Percentiles rank a stretch among this genome's conserved stretches.
Evolutionary conservation across 495 filamentous ascomycete genomes (phyloP).

Genomic region (Bacidia rubella): DNA sequence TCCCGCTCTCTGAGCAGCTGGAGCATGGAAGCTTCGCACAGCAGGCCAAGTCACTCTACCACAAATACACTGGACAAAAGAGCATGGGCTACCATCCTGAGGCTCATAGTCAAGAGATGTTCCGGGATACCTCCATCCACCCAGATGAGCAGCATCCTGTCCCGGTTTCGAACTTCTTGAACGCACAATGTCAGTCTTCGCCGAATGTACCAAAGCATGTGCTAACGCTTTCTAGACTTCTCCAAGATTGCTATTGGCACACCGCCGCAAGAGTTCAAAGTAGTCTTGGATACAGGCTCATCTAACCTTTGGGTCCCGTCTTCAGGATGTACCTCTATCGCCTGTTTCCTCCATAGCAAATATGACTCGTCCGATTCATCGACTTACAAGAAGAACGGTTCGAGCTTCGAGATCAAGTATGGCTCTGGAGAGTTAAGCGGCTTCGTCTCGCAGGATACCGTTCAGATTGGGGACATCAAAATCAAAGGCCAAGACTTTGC

Average conservation of each 20-base stretch:
- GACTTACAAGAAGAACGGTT: conserved; percentile 88
- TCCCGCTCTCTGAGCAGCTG: conserved; percentile 83
- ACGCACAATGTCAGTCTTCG: conserved; percentile 77
- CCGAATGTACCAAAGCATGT: background rate
- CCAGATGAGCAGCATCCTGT: conserved; percentile 57
- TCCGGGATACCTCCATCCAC: conserved; percentile 59
- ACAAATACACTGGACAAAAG: conserved; percentile 48
- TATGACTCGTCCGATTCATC: conserved; percentile 86
- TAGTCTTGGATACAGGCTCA: conserved; percentile 95
- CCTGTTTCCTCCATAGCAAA: conserved; percentile 94
- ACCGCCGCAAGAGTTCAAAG: conserved; percentile 92
- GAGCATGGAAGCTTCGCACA: conserved; percentile 62
- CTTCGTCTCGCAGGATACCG: conserved; percentile 74
- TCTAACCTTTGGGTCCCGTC: conserved; percentile 99
- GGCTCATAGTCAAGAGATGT: conserved; percentile 56
- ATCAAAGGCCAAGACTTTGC: conserved; percentile 86
- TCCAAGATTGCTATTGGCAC: conserved; percentile 88
- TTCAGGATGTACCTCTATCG: conserved; percentile 79
- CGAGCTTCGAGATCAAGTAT: conserved; percentile 85
- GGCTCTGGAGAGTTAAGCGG: conserved; percentile 91
- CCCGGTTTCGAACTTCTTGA: conserved; percentile 92
- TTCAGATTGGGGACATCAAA: conserved; percentile 79
- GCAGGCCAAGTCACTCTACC: conserved; percentile 66
- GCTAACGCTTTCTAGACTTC: conserved; percentile 53
- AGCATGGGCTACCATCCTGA: conserved; percentile 80